These are phyloP conservation scores for Flaveria robusta DNA, from an alignment of 129 eudicot genomes.

Conservation along the genomic window DNA sequence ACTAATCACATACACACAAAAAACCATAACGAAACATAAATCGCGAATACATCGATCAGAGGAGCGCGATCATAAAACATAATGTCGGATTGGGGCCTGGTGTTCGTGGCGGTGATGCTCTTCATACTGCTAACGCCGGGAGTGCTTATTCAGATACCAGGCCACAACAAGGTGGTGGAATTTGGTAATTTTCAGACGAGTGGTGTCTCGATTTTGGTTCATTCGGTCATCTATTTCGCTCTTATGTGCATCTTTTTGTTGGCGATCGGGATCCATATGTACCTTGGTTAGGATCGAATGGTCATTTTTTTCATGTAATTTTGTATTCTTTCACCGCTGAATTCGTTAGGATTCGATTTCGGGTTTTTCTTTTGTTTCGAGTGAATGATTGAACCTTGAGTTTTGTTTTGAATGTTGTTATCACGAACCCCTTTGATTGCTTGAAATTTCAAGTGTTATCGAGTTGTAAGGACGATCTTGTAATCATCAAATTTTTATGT, in stretches of 20 bases:
- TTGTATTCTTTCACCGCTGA: neutral
- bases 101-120: slow-evolving; percentile 83
- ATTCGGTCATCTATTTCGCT: slow-evolving; percentile 71
- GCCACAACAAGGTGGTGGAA: slow-evolving; percentile 59
- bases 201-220: slow-evolving; percentile 84
- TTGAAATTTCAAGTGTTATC: too few species aligned
- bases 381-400: too few species aligned
- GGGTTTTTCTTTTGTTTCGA: too few species aligned
- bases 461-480: too few species aligned
- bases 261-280: slow-evolving; percentile 79
- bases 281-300: slow-evolving; percentile 46
- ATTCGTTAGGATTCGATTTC: slow-evolving; percentile 24
- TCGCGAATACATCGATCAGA: neutral
- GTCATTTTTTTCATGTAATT: slow-evolving; percentile 2
- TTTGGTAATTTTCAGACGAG: slow-evolving; percentile 81
- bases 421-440: too few species aligned
- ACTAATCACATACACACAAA: neutral
- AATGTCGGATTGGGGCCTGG: slow-evolving; percentile 96
- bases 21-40: neutral
- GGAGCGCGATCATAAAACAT: neutral
- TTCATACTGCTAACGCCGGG: slow-evolving; percentile 82
- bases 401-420: neutral
- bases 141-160: slow-evolving; percentile 81
- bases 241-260: slow-evolving; percentile 80
- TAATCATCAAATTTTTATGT: too few species aligned